A percentile compares a stretch with the other conserved stretches of the same genome.
These are phyloP conservation scores for Penicillium ucsense DNA, from an alignment of 495 filamentous ascomycete genomes.

Conservation along the genomic window DNA sequence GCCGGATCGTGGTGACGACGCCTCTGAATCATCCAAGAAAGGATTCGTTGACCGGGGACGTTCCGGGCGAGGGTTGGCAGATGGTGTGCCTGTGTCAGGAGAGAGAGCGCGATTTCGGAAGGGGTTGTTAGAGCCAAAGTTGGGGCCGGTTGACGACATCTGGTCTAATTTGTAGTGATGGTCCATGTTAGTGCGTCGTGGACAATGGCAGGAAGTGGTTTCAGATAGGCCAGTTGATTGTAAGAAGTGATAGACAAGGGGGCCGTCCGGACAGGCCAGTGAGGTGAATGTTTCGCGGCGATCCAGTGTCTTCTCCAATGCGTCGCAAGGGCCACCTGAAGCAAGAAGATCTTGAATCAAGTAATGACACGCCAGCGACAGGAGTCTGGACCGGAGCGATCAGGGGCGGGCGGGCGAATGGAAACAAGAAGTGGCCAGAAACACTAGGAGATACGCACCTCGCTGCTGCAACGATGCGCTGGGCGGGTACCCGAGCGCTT, in stretches of 20 bases:
- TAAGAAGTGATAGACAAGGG: neutral
- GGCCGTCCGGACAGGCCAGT: neutral
- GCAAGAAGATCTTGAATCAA: too few relatives aligned
- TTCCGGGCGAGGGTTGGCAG: slow-evolving; percentile 34
- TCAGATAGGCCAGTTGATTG: neutral
- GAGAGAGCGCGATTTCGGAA: slow-evolving; percentile 85
- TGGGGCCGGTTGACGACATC: slow-evolving; percentile 43
- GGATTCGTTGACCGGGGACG: slow-evolving; percentile 82
- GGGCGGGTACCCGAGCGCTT: slow-evolving; percentile 29
- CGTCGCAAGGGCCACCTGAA: too few relatives aligned
- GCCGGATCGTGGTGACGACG: slow-evolving; percentile 39
- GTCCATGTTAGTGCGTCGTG: slow-evolving; percentile 5
- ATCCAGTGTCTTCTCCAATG: too few relatives aligned
- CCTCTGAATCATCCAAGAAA: slow-evolving; percentile 68
- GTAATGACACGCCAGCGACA: neutral
- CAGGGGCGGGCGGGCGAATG: neutral
- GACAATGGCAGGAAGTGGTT: neutral
- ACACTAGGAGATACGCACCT: slow-evolving; percentile 27
- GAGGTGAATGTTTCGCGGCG: too few relatives aligned
- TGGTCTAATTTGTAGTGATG: slow-evolving; percentile 7
- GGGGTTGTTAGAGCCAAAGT: slow-evolving; percentile 91
- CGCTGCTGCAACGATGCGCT: slow-evolving; percentile 28
- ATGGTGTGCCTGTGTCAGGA: slow-evolving; percentile 47
- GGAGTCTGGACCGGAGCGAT: neutral
- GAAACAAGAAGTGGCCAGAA: neutral